Evolutionary conservation across 2,329 filamentous ascomycete species (phyloP).

Genomic region (Aspergillus bombycis): DNA sequence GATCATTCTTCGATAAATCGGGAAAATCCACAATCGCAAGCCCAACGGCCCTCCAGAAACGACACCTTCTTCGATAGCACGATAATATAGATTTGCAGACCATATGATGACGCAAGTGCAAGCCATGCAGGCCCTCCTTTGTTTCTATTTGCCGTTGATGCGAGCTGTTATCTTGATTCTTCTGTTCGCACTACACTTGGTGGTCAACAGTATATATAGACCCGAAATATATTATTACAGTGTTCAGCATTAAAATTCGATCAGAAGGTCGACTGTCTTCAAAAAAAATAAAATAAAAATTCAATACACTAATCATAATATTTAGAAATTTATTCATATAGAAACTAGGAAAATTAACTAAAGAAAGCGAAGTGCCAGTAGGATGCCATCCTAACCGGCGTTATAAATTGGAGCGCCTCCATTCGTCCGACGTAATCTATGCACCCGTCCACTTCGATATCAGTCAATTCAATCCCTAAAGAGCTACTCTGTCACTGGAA

Average conservation of each 20-base stretch:
- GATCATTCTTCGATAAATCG: conserved; percentile 1
- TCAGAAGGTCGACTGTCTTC: background rate
- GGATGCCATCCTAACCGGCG: too few species aligned
- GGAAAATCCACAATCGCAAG: background rate
- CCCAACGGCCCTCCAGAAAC: conserved; percentile 5
- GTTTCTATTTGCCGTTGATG: background rate
- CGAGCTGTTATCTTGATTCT: too few species aligned
- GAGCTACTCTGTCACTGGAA: too few species aligned
- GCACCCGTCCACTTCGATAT: background rate
- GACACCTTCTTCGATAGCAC: conserved; percentile 16
- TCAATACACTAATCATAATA: background rate
- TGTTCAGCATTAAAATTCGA: background rate
- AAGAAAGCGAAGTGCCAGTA: too few species aligned
- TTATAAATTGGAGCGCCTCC: background rate
- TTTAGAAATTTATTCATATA: background rate
- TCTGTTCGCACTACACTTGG: too few species aligned
- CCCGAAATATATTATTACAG: background rate
- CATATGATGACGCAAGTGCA: background rate
- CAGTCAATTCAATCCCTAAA: background rate
- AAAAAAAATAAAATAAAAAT: background rate
- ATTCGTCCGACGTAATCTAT: background rate
- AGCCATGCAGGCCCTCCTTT: background rate
- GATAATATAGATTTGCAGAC: conserved; percentile 2
- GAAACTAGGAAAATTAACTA: background rate
- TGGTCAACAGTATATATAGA: background rate